These are phyloP conservation scores for Phytophthora palmivora DNA, from an alignment of 352 stramenopile species.

Conservation along the genomic window DNA sequence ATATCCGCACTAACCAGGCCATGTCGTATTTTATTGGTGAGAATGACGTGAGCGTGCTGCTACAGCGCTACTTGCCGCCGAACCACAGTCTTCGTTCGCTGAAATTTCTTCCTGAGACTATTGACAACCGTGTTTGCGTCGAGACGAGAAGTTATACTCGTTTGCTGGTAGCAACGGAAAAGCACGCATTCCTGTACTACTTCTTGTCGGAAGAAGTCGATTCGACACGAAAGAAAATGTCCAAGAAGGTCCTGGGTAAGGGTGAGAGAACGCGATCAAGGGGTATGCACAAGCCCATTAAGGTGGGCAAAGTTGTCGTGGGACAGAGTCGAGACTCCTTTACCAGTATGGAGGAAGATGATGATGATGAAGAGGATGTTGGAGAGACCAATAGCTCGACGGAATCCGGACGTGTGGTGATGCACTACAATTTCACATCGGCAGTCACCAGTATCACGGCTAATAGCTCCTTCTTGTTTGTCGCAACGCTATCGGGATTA, in stretches of 20 bases:
- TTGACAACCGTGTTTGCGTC: slow-evolving; percentile 80
- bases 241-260: slow-evolving; percentile 74
- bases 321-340: slow-evolving; percentile 46
- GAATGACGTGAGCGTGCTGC: slow-evolving; percentile 68
- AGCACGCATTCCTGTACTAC: slow-evolving; percentile 84
- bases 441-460: slow-evolving; percentile 69
- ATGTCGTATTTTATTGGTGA: slow-evolving; percentile 76
- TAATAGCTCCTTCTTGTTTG: slow-evolving; percentile 90
- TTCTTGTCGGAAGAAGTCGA: slow-evolving; percentile 80
- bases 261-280: slow-evolving; percentile 52
- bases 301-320: slow-evolving; percentile 37
- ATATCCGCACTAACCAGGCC: slow-evolving; percentile 84
- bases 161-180: slow-evolving; percentile 67
- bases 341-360: slow-evolving; percentile 35
- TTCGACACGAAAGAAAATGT: slow-evolving; percentile 78
- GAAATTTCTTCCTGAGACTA: slow-evolving; percentile 82
- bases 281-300: slow-evolving; percentile 54
- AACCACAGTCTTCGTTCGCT: slow-evolving; percentile 77
- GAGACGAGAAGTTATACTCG: slow-evolving; percentile 82
- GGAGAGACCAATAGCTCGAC: slow-evolving; percentile 30
- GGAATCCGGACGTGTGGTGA: slow-evolving; percentile 79
- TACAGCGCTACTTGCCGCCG: slow-evolving; percentile 77
- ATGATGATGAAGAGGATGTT: slow-evolving; percentile 20
- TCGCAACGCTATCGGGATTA: slow-evolving; percentile 65
- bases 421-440: slow-evolving; percentile 83